Conservation (phyloP, 805 yeast species). For the Yarrowia yakushimensis region DNA sequence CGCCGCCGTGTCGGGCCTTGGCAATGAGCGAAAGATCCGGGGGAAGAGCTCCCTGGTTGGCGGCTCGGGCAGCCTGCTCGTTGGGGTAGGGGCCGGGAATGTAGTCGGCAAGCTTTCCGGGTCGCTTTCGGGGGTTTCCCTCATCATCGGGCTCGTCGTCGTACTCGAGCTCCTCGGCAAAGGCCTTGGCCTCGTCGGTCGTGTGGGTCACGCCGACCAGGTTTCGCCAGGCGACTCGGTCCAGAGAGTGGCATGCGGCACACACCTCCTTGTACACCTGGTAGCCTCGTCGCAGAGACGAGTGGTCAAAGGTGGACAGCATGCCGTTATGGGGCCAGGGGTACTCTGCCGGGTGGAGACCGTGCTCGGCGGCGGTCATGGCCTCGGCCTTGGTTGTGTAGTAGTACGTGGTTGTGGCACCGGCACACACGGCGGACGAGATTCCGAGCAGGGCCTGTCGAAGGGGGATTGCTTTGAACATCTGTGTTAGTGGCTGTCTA, state of each 20-base stretch:
- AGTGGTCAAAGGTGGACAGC: slow-evolving; percentile 83
- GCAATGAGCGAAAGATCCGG: slow-evolving; percentile 96
- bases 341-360: slow-evolving; percentile 90
- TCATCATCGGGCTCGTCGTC: slow-evolving; percentile 95
- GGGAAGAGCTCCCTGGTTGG: slow-evolving; percentile 98
- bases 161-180: slow-evolving; percentile 96
- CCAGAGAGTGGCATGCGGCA: slow-evolving; percentile 97
- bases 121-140: slow-evolving; percentile 96
- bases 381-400: slow-evolving; percentile 87
- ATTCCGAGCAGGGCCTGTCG: slow-evolving; percentile 26
- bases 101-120: slow-evolving; percentile 95
- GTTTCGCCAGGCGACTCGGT: slow-evolving; percentile 97
- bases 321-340: slow-evolving; percentile 94
- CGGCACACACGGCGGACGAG: slow-evolving; percentile 25
- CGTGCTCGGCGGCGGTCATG: slow-evolving; percentile 98
- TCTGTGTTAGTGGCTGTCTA: neutral
- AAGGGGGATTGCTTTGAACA: slow-evolving; percentile 25
- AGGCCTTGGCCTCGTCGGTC: slow-evolving; percentile 79
- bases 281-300: slow-evolving; percentile 96
- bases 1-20: slow-evolving; percentile 98
- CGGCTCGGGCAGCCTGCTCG: slow-evolving; percentile 99
- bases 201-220: slow-evolving; percentile 96
- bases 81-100: slow-evolving; percentile 94
- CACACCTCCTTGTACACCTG: slow-evolving; percentile 98
- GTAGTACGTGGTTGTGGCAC: slow-evolving; percentile 74